Evolutionary conservation across 2,329 filamentous ascomycete genomes (phyloP).

Genomic region (Aureobasidium melanogenum): DNA sequence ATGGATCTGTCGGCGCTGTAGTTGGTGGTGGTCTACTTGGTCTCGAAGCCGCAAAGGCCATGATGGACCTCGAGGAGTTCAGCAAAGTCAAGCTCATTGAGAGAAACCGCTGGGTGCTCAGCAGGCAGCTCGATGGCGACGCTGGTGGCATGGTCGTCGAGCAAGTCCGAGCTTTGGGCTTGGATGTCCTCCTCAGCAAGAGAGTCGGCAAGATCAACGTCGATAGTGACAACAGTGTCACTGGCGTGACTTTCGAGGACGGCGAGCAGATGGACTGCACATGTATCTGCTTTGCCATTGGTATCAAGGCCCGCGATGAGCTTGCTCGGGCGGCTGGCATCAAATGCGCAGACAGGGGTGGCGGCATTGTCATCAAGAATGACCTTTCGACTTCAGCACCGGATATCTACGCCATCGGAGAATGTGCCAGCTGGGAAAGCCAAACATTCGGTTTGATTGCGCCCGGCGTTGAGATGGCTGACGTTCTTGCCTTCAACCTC

Average conservation of each 20-base stretch:
- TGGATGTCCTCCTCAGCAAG: conserved; percentile 73
- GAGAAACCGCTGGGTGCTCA: conserved; percentile 72
- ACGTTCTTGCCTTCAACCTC: conserved; percentile 83
- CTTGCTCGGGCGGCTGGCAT: conserved; percentile 63
- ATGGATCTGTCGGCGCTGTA: conserved; percentile 62
- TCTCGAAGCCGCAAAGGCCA: conserved; percentile 82
- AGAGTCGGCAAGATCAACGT: conserved; percentile 64
- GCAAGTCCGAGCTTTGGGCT: conserved; percentile 66
- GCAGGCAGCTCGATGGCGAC: conserved; percentile 71
- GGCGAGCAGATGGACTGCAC: conserved; percentile 68
- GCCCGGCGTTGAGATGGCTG: conserved; percentile 86
- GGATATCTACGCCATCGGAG: conserved; percentile 78
- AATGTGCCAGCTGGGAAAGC: conserved; percentile 82
- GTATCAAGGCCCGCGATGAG: conserved; percentile 72
- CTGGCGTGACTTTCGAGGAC: conserved; percentile 70
- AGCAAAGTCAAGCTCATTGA: conserved; percentile 70
- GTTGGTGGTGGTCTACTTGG: conserved; percentile 80
- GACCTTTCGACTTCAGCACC: conserved; percentile 60
- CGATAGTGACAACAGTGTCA: conserved; percentile 58
- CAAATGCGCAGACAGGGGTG: conserved; percentile 60
- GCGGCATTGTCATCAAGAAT: conserved; percentile 63
- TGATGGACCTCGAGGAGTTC: conserved; percentile 76
- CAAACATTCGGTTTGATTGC: conserved; percentile 85
- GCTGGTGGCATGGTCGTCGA: conserved; percentile 75
- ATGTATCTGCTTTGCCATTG: conserved; percentile 84